These are phyloP conservation scores for Metschnikowia matae DNA, from an alignment of 805 yeast genomes.

Conservation along the genomic window DNA sequence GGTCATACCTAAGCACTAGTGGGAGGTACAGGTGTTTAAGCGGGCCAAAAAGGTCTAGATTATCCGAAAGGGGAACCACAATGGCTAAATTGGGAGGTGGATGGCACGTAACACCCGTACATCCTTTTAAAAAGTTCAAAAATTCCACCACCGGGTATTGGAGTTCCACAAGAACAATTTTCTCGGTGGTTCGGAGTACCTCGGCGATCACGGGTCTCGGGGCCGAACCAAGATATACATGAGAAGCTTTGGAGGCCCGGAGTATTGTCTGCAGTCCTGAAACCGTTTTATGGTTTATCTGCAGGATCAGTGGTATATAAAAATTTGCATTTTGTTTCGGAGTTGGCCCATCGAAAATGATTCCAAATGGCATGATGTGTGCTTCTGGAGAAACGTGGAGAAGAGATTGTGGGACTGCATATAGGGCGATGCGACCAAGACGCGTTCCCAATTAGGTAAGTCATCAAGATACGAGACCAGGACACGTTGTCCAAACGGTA, in stretches of 20 bases:
- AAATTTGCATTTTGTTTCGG: slow-evolving; percentile 7
- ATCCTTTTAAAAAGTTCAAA: neutral
- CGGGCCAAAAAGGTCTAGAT: neutral
- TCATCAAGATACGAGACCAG: neutral
- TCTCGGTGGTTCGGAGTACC: neutral
- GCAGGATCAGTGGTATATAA: slow-evolving; percentile 3
- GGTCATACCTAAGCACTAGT: slow-evolving; percentile 3
- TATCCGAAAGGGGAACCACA: slow-evolving; percentile 5
- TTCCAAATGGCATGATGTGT: slow-evolving; percentile 10
- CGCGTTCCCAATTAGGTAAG: neutral
- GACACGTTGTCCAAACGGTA: neutral
- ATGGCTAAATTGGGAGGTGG: neutral
- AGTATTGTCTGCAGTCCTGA: neutral
- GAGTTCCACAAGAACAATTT: slow-evolving; percentile 3
- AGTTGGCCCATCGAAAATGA: slow-evolving; percentile 4
- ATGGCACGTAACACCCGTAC: neutral
- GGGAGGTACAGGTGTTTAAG: slow-evolving; percentile 3
- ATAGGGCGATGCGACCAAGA: neutral
- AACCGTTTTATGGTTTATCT: too few species aligned
- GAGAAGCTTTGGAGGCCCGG: neutral
- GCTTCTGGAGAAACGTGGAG: neutral
- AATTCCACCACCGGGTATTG: neutral
- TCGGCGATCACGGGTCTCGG: neutral
- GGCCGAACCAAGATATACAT: neutral
- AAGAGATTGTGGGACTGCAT: neutral